These are phyloP conservation scores for Fusarium sp. DNA, from an alignment of 2,329 filamentous ascomycete genomes.

Conservation along the genomic window DNA sequence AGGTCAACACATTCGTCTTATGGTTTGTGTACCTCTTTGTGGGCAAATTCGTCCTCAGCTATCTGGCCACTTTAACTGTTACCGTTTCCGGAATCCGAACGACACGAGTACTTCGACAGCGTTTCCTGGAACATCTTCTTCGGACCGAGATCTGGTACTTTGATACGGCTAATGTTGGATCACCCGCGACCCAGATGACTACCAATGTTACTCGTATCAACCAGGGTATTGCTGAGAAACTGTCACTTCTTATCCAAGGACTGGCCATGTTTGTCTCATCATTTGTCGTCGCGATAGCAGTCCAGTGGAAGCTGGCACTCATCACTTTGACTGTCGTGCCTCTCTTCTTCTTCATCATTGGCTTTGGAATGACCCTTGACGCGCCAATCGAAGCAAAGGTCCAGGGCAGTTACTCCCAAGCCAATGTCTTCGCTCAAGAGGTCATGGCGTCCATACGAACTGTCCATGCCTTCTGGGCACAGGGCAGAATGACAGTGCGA, in stretches of 20 bases:
- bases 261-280: conserved; percentile 48
- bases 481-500: conserved; percentile 45
- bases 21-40: conserved; percentile 33
- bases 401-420: conserved; percentile 42
- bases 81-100: conserved; percentile 23
- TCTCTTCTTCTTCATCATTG: conserved; percentile 41
- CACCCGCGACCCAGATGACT: conserved; percentile 41
- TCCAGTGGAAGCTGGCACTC: conserved; percentile 53
- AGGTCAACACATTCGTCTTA: conserved; percentile 14
- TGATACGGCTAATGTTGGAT: conserved; percentile 15
- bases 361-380: conserved; percentile 35
- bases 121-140: conserved; percentile 13
- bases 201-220: conserved; percentile 52
- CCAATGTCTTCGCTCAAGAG: conserved; percentile 45
- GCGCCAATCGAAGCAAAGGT: conserved; percentile 44
- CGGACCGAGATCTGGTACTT: conserved; percentile 31
- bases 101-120: conserved; percentile 15
- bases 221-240: conserved; percentile 50
- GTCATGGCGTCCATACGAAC: conserved; percentile 49
- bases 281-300: conserved; percentile 49
- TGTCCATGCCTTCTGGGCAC: conserved; percentile 54
- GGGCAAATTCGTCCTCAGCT: conserved; percentile 18
- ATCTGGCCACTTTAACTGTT: conserved; percentile 4
- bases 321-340: conserved; percentile 47
- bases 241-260: conserved; percentile 49